Conservation (phyloP, 805 yeast genomes). For the Saccharomycopsis fibuligera region DNA sequence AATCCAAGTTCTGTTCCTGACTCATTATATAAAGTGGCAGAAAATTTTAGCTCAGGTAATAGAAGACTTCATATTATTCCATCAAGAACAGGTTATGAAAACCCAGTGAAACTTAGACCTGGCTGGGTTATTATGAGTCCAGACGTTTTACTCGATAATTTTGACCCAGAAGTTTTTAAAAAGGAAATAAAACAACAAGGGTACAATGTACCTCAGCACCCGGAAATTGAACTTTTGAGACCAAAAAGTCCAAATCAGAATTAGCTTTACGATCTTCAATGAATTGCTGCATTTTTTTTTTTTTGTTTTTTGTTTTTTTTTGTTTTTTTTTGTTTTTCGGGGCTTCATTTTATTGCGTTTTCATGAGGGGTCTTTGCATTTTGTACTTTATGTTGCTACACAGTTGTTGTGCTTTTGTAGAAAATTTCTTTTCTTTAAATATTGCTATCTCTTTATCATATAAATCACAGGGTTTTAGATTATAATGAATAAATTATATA, state of each 20-base stretch:
- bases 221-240: conserved; percentile 72
- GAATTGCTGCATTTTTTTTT: too few species aligned
- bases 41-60: conserved; percentile 78
- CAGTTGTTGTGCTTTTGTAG: too few species aligned
- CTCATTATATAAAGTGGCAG: conserved; percentile 74
- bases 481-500: too few species aligned
- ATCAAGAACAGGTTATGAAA: conserved; percentile 55
- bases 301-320: too few species aligned
- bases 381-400: too few species aligned
- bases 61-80: conserved; percentile 84
- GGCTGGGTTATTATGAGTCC: conserved; percentile 94
- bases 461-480: too few species aligned
- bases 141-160: conserved; percentile 70
- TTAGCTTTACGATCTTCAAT: too few species aligned
- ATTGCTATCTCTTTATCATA: too few species aligned
- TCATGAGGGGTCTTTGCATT: too few species aligned
- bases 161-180: conserved; percentile 42
- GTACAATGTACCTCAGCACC: conserved; percentile 55
- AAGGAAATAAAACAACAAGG: conserved; percentile 40
- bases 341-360: too few species aligned
- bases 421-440: too few species aligned
- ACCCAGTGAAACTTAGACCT: conserved; percentile 58
- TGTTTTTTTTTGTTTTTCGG: too few species aligned
- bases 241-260: conserved; percentile 69
- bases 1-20: conserved; percentile 57